Evolutionary conservation across 2,329 filamentous ascomycete species (phyloP).

Genomic region (Apiospora rasikravindrae): DNA sequence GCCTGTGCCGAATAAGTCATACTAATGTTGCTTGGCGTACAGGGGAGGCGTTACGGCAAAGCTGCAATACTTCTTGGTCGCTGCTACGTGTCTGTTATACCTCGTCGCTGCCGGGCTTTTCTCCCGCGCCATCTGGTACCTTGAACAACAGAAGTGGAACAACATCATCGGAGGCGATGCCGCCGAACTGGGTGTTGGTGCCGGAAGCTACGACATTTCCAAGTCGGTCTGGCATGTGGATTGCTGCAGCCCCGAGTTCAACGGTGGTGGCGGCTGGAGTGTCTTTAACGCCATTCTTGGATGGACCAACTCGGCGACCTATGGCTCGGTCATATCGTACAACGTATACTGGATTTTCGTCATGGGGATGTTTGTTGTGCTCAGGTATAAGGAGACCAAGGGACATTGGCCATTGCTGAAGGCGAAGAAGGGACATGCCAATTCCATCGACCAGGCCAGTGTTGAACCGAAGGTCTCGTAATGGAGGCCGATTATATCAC

Average conservation of each 20-base stretch:
- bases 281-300: constrained; percentile 86
- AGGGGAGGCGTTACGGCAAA: constrained; percentile 67
- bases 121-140: constrained; percentile 75
- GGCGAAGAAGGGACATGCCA: constrained; percentile 25
- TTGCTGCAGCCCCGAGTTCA: constrained; percentile 76
- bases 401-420: constrained; percentile 53
- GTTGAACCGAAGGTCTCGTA: not conserved
- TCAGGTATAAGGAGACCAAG: constrained; percentile 70
- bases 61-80: constrained; percentile 79
- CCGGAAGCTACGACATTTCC: constrained; percentile 80
- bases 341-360: constrained; percentile 84
- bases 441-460: not conserved
- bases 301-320: constrained; percentile 88
- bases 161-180: constrained; percentile 65
- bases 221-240: constrained; percentile 85
- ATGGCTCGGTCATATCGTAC: constrained; percentile 85
- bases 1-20: not conserved
- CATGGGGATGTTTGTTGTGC: constrained; percentile 65
- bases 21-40: not conserved
- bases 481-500: not conserved
- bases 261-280: constrained; percentile 81
- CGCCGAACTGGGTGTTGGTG: constrained; percentile 57
- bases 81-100: constrained; percentile 83
- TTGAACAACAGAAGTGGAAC: constrained; percentile 74
- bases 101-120: constrained; percentile 84